These are phyloP conservation scores for Przewalskia tangutica DNA, from an alignment of 257 asterid species.

Conservation along the genomic window DNA sequence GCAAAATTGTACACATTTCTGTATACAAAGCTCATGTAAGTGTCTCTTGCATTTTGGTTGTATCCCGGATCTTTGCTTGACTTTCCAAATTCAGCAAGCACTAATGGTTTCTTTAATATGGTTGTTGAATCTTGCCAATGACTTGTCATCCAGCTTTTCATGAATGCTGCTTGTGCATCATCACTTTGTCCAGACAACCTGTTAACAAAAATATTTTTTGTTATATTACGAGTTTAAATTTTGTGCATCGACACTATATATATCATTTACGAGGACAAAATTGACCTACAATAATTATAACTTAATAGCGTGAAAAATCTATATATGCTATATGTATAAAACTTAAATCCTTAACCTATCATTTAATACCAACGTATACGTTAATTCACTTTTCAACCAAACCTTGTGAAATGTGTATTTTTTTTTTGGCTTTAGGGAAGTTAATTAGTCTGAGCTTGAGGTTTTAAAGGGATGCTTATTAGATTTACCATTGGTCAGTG, in stretches of 20 bases:
- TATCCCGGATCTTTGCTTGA: slow-evolving; percentile 35
- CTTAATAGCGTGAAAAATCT: no score
- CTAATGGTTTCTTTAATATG: slow-evolving; percentile 33
- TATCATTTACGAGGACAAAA: no score
- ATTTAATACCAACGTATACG: no score
- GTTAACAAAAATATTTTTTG: no score
- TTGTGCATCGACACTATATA: no score
- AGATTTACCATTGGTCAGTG: slow-evolving; percentile 46
- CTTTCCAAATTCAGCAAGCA: slow-evolving; percentile 48
- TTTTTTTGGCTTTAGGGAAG: background rate
- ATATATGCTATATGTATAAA: no score
- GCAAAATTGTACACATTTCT: slow-evolving; percentile 26
- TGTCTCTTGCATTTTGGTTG: slow-evolving; percentile 20
- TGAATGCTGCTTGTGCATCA: slow-evolving; percentile 24
- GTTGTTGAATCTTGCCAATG: slow-evolving; percentile 37
- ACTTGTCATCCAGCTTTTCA: slow-evolving; percentile 32
- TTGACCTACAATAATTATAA: no score
- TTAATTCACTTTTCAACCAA: no score
- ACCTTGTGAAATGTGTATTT: no score
- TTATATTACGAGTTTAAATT: no score
- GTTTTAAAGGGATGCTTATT: background rate
- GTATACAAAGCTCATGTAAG: slow-evolving; percentile 17
- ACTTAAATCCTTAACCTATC: no score
- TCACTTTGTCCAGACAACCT: slow-evolving; percentile 34
- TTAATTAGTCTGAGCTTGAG: background rate